Evolutionary conservation across 2,329 filamentous ascomycete species (phyloP), one percentile per base, ranked within the genome.

Genomic region (Aspergillus unguis): DNA sequence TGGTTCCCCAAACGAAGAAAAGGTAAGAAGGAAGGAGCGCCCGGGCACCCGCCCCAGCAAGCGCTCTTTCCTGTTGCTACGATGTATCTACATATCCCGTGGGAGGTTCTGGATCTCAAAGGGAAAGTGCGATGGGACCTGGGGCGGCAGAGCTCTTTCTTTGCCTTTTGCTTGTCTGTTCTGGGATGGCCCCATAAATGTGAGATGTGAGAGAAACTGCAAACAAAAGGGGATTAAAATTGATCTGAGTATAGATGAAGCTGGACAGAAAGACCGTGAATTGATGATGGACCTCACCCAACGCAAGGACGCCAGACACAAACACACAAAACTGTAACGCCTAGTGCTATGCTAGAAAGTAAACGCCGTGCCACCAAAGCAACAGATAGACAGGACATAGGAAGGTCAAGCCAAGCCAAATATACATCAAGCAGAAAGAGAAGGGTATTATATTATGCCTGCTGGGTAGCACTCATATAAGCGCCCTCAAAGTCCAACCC

Each of bases 401-500:
- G 11, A 10, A 41, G 38, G 17, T 17, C 17, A 17, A 45, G 33
- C 6, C 40, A 51, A 9, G 11, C 48, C 35, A 35, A 44, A 11
- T 27, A 46, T 41, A 26, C 33, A 40, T 26, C 35, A 28, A 9
- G 17, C 10, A 23, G 26, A 46, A 29, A 44, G n/a, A 36, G 28
- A 29, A 32, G 11, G 11, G 23, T 35, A 4, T 28, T n/a, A 17
- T 37, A 42, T 37, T 48, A 43, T 17, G 29, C 9, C 27, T 52
- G 44, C 40, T 54, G 53, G 44, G 49, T 57, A 17, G 17, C 17
- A 17, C 61, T 62, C 5, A 68, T 71, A 55, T 82, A 83, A 11
- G 75, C 73, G 29, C 76, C 71, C 36, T 79, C 78, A 63, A 83
- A 83, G 57, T 92, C 88, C 4, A 92, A 78, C 17, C 81, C 81